phyloP scores from a whole-genome alignment of 2,329 filamentous ascomycete species.

The Ascosphaera apis region DNA sequence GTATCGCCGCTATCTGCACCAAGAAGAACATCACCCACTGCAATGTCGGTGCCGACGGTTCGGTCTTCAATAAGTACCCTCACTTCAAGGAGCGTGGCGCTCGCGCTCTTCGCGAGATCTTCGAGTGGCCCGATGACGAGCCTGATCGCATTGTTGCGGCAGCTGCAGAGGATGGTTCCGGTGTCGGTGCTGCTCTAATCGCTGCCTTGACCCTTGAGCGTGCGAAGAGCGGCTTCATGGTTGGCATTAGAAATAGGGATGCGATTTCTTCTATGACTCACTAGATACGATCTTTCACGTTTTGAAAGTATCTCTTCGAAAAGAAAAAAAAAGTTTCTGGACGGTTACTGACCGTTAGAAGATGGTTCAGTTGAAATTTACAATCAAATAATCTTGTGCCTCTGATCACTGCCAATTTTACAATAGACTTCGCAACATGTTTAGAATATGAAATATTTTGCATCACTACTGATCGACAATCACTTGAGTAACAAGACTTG shows the following conservation, averaged over 20 bases:
- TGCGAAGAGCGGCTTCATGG: conserved; percentile 33
- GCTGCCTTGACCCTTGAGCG: conserved; percentile 46
- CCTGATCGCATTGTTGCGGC: conserved; percentile 74
- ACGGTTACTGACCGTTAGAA: no score
- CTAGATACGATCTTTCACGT: background rate
- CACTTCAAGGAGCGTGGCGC: conserved; percentile 91
- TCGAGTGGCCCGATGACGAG: conserved; percentile 73
- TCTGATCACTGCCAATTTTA: no score
- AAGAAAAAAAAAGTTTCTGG: no score
- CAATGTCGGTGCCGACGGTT: conserved; percentile 91
- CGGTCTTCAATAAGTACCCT: conserved; percentile 97
- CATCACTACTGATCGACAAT: no score
- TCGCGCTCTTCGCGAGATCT: conserved; percentile 72
- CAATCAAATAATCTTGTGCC: no score
- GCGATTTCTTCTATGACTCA: conserved; percentile 13
- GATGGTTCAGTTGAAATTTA: no score
- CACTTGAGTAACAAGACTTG: no score
- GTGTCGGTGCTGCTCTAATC: conserved; percentile 92
- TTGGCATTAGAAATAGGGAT: conserved; percentile 30
- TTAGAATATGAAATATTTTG: no score
- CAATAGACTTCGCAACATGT: no score
- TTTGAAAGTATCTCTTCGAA: background rate
- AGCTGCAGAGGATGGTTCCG: conserved; percentile 82
- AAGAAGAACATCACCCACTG: conserved; percentile 78
- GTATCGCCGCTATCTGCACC: conserved; percentile 86